Percentiles rank a stretch among this genome's conserved stretches.
These are phyloP conservation scores for Clavaria fumosa DNA, from an alignment of 768 basidiomycete species.

Conservation along the genomic window DNA sequence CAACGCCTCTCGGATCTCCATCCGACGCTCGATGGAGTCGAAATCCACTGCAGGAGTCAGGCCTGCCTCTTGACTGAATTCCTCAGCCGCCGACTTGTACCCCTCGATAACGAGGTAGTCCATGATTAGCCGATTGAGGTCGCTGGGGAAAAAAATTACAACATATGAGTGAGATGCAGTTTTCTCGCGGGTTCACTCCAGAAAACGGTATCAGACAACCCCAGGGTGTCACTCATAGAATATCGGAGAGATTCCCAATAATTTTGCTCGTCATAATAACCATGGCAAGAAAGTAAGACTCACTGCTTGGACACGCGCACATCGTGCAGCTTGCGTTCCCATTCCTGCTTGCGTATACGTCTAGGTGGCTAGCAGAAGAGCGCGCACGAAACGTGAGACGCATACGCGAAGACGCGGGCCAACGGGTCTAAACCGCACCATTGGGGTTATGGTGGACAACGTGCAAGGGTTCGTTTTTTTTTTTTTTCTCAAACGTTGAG, in stretches of 20 bases:
- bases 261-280: constrained; percentile 44
- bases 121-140: constrained; percentile 88
- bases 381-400: too few species aligned
- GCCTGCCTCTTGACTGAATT: constrained; percentile 82
- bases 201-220: too few species aligned
- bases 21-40: constrained; percentile 83
- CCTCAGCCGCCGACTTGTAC: constrained; percentile 89
- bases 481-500: too few species aligned
- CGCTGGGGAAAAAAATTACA: constrained; percentile 55
- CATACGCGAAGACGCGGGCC: too few species aligned
- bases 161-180: too few species aligned
- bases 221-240: too few species aligned
- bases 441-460: too few species aligned
- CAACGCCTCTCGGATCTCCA: constrained; percentile 87
- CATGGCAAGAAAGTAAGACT: constrained; percentile 25
- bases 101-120: constrained; percentile 97
- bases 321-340: constrained; percentile 71
- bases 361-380: constrained; percentile 30
- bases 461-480: too few species aligned
- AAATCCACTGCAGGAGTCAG: constrained; percentile 69
- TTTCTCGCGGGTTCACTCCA: too few species aligned
- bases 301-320: constrained; percentile 81
- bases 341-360: constrained; percentile 64
- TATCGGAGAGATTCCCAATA: constrained; percentile 99
- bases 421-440: too few species aligned